A percentile compares a stretch with the other conserved stretches of the same genome.
phyloP scores from a whole-genome alignment of 352 stramenopile species.

The Globisporangium viniferum region DNA sequence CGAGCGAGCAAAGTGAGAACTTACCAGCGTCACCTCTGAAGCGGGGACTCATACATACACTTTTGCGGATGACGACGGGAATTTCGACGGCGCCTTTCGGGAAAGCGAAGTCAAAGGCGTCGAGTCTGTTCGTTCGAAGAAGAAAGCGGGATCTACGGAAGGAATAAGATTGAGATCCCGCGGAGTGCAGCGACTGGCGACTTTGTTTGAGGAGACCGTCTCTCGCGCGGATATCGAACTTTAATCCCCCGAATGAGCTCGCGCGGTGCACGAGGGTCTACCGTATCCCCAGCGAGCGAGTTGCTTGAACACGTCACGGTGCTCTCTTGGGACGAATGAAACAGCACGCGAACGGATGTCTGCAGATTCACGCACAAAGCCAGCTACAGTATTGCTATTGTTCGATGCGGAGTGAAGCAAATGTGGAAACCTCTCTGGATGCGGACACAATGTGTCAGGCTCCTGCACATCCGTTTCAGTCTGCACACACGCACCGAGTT shows the following conservation, averaged over 20 bases:
- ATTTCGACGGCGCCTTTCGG: not conserved
- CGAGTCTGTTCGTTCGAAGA: not conserved
- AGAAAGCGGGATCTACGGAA: not conserved
- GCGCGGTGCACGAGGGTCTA: not conserved
- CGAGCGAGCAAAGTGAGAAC: not conserved
- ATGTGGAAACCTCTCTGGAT: too few species aligned
- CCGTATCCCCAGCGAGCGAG: not conserved
- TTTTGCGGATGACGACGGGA: too few species aligned
- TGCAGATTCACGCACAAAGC: not conserved
- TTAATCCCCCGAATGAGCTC: not conserved
- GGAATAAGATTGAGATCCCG: not conserved
- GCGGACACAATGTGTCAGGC: too few species aligned
- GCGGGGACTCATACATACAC: too few species aligned
- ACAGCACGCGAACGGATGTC: not conserved
- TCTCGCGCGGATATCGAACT: not conserved
- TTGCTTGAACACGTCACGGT: not conserved
- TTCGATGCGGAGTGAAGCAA: too few species aligned
- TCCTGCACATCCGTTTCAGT: not conserved
- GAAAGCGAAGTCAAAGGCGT: not conserved
- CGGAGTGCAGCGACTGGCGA: not conserved
- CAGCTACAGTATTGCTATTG: too few species aligned
- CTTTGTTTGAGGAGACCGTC: not conserved
- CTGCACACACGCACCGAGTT: not conserved
- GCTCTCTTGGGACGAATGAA: not conserved
- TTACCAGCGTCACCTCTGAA: not conserved